Percentiles rank a stretch among this genome's conserved stretches.
Conservation (phyloP, 306 rosid species). For the Trifolium fragiferum region DNA sequence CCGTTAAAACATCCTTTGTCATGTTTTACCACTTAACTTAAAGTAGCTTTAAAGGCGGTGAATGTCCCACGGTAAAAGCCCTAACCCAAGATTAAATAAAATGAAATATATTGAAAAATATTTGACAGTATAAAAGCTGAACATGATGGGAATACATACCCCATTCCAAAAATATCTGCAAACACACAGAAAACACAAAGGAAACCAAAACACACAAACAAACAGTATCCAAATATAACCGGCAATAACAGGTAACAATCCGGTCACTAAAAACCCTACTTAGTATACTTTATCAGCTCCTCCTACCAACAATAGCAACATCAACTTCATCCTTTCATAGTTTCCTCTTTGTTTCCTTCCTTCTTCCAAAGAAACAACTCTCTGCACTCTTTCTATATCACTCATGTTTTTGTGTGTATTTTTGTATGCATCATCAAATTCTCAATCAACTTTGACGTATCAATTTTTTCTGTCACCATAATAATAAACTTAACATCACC, state of each 20-base stretch:
- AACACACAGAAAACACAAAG: not conserved
- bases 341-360: constrained; percentile 34
- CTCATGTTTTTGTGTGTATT: not conserved
- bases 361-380: constrained; percentile 30
- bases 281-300: not conserved
- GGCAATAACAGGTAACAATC: constrained; percentile 65
- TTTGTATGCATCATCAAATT: constrained; percentile 21
- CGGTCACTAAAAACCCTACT: constrained; percentile 53
- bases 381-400: constrained; percentile 8
- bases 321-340: not conserved
- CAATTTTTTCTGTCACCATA: constrained; percentile 10
- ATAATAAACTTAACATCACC: constrained; percentile 21
- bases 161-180: constrained; percentile 66
- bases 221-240: constrained; percentile 51
- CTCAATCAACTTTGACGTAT: constrained; percentile 23
- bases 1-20: no score
- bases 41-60: no score
- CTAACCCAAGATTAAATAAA: no score
- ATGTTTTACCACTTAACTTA: no score
- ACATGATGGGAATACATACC: constrained; percentile 15
- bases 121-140: constrained; percentile 11
- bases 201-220: no score
- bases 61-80: no score
- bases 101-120: no score
- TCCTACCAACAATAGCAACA: not conserved